Conservation (phyloP, 1,139 yeast genomes). For the Komagataea norvegica region DNA sequence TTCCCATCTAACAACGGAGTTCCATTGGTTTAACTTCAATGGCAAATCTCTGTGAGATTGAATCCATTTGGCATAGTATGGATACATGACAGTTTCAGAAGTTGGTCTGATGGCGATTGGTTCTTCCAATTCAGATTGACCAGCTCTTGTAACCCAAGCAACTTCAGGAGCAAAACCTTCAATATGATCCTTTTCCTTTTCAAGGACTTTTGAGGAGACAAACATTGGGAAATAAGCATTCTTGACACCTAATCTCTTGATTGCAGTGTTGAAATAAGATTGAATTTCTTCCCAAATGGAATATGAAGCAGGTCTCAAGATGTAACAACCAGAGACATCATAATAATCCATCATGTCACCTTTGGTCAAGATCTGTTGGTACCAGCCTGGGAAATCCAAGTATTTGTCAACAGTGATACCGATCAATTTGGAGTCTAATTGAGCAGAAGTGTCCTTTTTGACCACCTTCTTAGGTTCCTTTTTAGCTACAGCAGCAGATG, state of each 20-base stretch:
- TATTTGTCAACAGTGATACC: slow-evolving; percentile 95
- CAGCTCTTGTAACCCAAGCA: slow-evolving; percentile 99
- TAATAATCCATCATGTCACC: slow-evolving; percentile 98
- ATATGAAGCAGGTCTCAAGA: slow-evolving; percentile 94
- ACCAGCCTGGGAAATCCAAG: slow-evolving; percentile 94
- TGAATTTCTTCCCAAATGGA: slow-evolving; percentile 94
- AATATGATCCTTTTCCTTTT: slow-evolving; percentile 96
- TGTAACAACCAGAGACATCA: slow-evolving; percentile 98
- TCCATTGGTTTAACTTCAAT: slow-evolving; percentile 96
- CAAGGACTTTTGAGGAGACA: slow-evolving; percentile 86
- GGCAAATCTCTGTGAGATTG: slow-evolving; percentile 98
- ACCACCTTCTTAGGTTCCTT: slow-evolving; percentile 27
- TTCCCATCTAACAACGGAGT: slow-evolving; percentile 99
- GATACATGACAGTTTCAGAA: slow-evolving; percentile 99
- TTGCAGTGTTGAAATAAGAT: slow-evolving; percentile 73
- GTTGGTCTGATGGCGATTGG: slow-evolving; percentile 99
- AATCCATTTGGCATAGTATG: slow-evolving; percentile 98
- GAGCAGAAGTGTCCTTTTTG: slow-evolving; percentile 37
- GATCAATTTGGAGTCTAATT: slow-evolving; percentile 82
- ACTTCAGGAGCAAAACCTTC: slow-evolving; percentile 99
- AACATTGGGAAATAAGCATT: slow-evolving; percentile 99
- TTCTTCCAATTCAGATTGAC: slow-evolving; percentile 89
- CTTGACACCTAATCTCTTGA: slow-evolving; percentile 84
- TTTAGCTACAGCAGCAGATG: slow-evolving; percentile 15
- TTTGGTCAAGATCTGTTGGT: slow-evolving; percentile 89